Conservation (phyloP, 2,329 filamentous ascomycete species). For the Aspergillus awamori region DNA sequence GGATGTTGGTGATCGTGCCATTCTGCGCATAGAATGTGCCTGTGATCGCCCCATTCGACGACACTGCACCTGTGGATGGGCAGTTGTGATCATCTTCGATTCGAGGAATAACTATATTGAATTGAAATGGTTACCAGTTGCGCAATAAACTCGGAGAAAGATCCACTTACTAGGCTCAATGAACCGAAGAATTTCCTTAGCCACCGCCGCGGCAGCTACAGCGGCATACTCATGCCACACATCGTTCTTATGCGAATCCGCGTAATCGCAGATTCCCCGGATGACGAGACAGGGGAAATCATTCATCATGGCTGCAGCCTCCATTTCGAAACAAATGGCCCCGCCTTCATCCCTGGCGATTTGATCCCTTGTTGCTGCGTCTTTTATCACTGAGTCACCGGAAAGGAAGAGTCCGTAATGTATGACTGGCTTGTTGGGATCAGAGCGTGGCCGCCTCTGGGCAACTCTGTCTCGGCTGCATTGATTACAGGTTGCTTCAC, state of each 20-base stretch:
- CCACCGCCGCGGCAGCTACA: neutral
- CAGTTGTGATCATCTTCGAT: no score
- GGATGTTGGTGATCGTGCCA: no score
- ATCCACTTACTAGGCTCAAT: neutral
- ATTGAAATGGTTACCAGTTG: no score
- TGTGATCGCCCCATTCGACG: no score
- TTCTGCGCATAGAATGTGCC: no score
- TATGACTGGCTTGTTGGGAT: neutral
- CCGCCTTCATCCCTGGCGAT: neutral
- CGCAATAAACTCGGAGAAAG: no score
- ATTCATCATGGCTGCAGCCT: constrained; percentile 1
- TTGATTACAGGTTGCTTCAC: neutral
- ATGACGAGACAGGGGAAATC: neutral
- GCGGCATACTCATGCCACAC: constrained; percentile 3
- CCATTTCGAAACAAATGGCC: neutral
- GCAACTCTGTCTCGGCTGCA: neutral
- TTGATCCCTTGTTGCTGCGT: neutral
- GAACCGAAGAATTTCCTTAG: neutral
- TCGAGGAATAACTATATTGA: no score
- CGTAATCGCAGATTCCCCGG: constrained; percentile 6
- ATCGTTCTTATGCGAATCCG: constrained; percentile 7
- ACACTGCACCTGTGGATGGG: no score
- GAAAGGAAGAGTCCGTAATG: constrained; percentile 1
- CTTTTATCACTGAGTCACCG: neutral
- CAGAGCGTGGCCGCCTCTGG: neutral